Evolutionary conservation across 805 yeast genomes (phyloP).

Genomic region (Pichia eremophila): DNA sequence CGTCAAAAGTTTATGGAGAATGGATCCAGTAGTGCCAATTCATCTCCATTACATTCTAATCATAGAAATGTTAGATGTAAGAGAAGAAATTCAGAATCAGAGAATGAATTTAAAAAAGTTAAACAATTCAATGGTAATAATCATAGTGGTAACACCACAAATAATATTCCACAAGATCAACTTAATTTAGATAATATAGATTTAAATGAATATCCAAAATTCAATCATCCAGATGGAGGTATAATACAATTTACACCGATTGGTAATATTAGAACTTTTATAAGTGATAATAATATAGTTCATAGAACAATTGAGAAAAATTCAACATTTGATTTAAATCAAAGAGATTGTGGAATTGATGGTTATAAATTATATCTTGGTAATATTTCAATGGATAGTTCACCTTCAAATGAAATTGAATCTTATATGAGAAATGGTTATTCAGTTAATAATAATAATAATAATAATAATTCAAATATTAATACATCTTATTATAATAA

Average conservation of each 20-base stretch:
- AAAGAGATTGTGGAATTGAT: conserved; percentile 27
- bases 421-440: conserved; percentile 27
- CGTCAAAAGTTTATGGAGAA: conserved; percentile 11
- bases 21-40: not conserved
- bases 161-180: conserved; percentile 8
- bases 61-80: conserved; percentile 17
- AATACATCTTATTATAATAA: conserved; percentile 7
- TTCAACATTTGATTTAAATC: conserved; percentile 25
- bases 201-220: conserved; percentile 43
- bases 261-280: conserved; percentile 43
- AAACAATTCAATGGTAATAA: conserved; percentile 14
- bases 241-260: conserved; percentile 52
- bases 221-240: conserved; percentile 56
- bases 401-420: conserved; percentile 24
- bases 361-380: conserved; percentile 27
- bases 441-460: not conserved
- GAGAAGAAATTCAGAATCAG: conserved; percentile 30
- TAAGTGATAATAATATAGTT: conserved; percentile 34
- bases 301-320: conserved; percentile 41
- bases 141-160: conserved; percentile 18
- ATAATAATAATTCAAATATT: not conserved
- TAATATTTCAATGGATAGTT: conserved; percentile 13
- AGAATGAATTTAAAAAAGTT: conserved; percentile 23
- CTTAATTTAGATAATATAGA: conserved; percentile 22
- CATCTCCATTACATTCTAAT: not conserved